Evolutionary conservation across 2,329 filamentous ascomycete genomes (phyloP).

Genomic region (Incumbomyces delicatus): DNA sequence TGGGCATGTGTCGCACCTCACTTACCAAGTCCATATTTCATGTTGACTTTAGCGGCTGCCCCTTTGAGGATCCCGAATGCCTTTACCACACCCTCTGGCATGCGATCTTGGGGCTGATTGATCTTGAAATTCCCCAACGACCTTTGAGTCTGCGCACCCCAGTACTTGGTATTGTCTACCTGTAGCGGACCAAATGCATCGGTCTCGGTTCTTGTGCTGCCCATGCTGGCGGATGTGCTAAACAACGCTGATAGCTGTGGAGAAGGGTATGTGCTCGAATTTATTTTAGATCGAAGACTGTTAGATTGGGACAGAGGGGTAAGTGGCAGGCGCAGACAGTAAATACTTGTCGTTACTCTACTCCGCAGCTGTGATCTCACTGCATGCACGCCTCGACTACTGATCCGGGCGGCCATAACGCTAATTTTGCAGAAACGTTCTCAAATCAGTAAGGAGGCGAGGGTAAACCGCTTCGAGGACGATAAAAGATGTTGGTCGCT

Average conservation of each 20-base stretch:
- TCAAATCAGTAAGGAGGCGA: not conserved
- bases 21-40: conserved; percentile 73
- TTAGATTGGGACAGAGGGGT: conserved; percentile 9
- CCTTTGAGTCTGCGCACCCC: conserved; percentile 52
- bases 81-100: conserved; percentile 84
- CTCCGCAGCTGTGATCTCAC: conserved; percentile 18
- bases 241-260: conserved; percentile 7
- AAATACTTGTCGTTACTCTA: conserved; percentile 9
- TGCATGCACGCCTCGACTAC: conserved; percentile 11
- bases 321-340: conserved; percentile 10
- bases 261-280: not conserved
- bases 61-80: conserved; percentile 97
- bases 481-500: too few relatives aligned
- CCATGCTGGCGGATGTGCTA: conserved; percentile 14
- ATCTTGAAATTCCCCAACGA: conserved; percentile 97
- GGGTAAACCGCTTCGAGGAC: too few relatives aligned
- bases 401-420: conserved; percentile 2
- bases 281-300: conserved; percentile 2
- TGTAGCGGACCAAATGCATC: conserved; percentile 97
- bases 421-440: not conserved
- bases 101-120: conserved; percentile 98
- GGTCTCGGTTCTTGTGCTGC: conserved; percentile 66
- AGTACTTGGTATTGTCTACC: conserved; percentile 73
- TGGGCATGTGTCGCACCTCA: conserved; percentile 2
- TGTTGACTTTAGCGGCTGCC: conserved; percentile 89